Evolutionary conservation across 2,329 filamentous ascomycete species (phyloP).

Genomic region (Fusarium mundagurra): DNA sequence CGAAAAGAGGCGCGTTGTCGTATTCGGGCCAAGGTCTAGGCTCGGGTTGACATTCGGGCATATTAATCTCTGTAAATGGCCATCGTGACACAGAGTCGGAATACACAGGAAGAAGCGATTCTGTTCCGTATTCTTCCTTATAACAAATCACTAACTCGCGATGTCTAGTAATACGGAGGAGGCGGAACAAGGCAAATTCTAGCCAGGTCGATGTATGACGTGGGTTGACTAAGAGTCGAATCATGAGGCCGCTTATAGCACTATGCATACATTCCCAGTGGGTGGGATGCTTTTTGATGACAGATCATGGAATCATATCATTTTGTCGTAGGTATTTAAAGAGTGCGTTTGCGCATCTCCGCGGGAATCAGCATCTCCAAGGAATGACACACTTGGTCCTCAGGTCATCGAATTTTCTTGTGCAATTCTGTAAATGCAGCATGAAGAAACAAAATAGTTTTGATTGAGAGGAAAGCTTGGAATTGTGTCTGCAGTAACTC

Average conservation of each 20-base stretch:
- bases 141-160: not conserved
- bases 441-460: not conserved
- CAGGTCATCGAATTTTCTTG: not conserved
- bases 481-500: not conserved
- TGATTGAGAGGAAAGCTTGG: fast-evolving
- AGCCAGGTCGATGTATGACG: not conserved
- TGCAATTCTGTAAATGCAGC: too few species aligned
- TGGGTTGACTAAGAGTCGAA: conserved; percentile 1
- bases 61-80: not conserved
- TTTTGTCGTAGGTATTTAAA: not conserved
- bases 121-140: not conserved
- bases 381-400: not conserved
- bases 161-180: too few species aligned
- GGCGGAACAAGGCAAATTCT: not conserved
- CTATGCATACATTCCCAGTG: not conserved
- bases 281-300: conserved; percentile 7
- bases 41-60: not conserved
- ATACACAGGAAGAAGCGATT: not conserved
- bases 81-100: not conserved
- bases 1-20: not conserved
- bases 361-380: conserved; percentile 17
- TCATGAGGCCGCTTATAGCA: not conserved
- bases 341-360: conserved; percentile 10
- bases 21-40: not conserved
- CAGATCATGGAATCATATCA: conserved; percentile 23